phyloP scores from a whole-genome alignment of 163 green algal genomes.

The Prototheca stagnorum region DNA sequence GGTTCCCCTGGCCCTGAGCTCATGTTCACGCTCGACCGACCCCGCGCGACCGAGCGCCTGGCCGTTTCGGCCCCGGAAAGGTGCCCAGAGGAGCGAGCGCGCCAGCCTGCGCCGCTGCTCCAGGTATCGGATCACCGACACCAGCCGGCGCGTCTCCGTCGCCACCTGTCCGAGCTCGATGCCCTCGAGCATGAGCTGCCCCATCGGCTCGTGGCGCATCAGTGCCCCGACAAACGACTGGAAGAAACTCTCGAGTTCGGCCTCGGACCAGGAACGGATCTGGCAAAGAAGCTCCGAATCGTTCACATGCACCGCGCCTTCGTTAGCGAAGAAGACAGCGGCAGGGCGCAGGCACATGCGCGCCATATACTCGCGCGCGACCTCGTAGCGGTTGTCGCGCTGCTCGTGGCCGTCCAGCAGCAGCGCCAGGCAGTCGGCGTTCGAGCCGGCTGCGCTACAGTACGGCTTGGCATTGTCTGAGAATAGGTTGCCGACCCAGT shows the following conservation, averaged over 20 bases:
- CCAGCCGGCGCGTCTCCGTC: not conserved
- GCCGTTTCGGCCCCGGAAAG: no score
- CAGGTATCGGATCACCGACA: no score
- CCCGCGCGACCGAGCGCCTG: no score
- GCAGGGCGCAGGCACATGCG: slow-evolving; percentile 13
- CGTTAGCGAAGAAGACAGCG: slow-evolving; percentile 5
- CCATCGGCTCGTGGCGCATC: not conserved
- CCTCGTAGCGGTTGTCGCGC: slow-evolving; percentile 5
- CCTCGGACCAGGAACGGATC: not conserved
- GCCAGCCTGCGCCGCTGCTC: no score
- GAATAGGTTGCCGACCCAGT: slow-evolving; percentile 20
- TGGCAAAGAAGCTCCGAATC: not conserved
- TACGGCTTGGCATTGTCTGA: slow-evolving; percentile 7
- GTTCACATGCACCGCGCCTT: no score
- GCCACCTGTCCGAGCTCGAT: not conserved
- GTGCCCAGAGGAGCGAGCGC: no score
- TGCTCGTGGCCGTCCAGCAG: slow-evolving; percentile 13
- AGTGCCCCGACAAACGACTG: not conserved
- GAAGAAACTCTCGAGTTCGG: not conserved
- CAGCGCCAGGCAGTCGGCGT: slow-evolving; percentile 16
- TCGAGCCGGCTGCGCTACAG: slow-evolving; percentile 11
- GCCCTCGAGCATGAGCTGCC: not conserved
- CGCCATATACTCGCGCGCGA: slow-evolving; percentile 13
- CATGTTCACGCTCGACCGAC: no score
- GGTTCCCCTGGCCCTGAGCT: no score